These are phyloP conservation scores for Sambucus nigra DNA, from an alignment of 129 eudicot species.

Conservation along the genomic window DNA sequence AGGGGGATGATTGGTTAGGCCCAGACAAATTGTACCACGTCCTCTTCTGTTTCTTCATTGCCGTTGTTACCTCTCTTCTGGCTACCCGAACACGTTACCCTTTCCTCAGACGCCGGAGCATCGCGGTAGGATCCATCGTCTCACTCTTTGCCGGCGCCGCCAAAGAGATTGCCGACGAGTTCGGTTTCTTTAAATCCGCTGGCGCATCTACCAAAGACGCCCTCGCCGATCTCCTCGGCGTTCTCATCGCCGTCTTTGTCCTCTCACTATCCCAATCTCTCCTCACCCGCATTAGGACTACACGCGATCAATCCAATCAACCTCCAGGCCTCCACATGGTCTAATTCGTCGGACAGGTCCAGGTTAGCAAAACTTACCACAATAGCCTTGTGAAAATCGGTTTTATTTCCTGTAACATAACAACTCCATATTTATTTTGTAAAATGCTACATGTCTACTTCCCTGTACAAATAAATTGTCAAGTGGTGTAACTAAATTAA, in stretches of 20 bases:
- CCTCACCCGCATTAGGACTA: conserved; percentile 6
- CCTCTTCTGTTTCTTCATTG: conserved; percentile 58
- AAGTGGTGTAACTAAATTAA: too few relatives aligned
- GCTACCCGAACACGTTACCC: conserved; percentile 36
- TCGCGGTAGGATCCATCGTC: conserved; percentile 38
- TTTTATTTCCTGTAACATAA: too few relatives aligned
- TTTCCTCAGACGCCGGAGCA: conserved; percentile 54
- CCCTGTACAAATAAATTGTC: too few relatives aligned
- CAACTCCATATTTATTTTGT: too few relatives aligned
- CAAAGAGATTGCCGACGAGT: conserved; percentile 75
- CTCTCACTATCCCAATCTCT: conserved; percentile 24
- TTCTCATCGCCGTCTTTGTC: conserved; percentile 38
- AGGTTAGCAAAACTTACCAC: too few relatives aligned
- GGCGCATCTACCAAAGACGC: conserved; percentile 78
- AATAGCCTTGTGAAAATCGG: too few relatives aligned
- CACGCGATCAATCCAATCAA: conserved; percentile 15
- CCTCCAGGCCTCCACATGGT: conserved; percentile 37
- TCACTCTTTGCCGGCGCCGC: conserved; percentile 81
- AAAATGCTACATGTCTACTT: too few relatives aligned
- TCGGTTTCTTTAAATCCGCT: conserved; percentile 76
- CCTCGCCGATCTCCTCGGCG: conserved; percentile 66
- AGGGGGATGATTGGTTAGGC: conserved; percentile 70
- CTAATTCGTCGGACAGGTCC: conserved; percentile 11
- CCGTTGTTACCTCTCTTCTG: conserved; percentile 38
- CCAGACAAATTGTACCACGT: conserved; percentile 73